These are phyloP conservation scores for Hypomontagnella monticulosa DNA, from an alignment of 495 filamentous ascomycete genomes.

Conservation along the genomic window DNA sequence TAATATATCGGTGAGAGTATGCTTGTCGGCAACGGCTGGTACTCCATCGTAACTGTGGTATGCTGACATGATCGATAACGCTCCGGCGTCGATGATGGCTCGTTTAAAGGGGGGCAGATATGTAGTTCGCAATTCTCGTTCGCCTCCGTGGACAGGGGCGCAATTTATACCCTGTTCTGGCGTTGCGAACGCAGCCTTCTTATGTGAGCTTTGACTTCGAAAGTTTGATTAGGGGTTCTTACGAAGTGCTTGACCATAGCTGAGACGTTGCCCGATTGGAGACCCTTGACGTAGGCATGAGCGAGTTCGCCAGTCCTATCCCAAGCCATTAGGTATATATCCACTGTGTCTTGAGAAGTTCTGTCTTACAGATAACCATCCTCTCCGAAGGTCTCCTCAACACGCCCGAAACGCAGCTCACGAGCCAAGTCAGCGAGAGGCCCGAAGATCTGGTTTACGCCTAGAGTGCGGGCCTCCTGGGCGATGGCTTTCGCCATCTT, in stretches of 20 bases:
- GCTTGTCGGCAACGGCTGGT: slow-evolving; percentile 67
- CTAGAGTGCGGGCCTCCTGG: slow-evolving; percentile 68
- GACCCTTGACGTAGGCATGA: slow-evolving; percentile 66
- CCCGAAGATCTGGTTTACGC: slow-evolving; percentile 74
- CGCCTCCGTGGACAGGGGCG: slow-evolving; percentile 73
- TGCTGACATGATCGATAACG: slow-evolving; percentile 72
- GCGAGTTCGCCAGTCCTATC: slow-evolving; percentile 60
- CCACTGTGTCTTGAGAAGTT: background rate
- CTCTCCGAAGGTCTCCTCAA: slow-evolving; percentile 75
- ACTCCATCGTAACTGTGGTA: slow-evolving; percentile 77
- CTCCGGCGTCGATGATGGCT: slow-evolving; percentile 73
- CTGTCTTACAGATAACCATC: slow-evolving; percentile 64
- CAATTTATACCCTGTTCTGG: slow-evolving; percentile 76
- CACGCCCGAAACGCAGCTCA: slow-evolving; percentile 73
- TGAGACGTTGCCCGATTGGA: slow-evolving; percentile 70
- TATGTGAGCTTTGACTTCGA: background rate
- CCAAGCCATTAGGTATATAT: background rate
- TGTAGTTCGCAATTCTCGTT: slow-evolving; percentile 72
- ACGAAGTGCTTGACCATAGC: slow-evolving; percentile 76
- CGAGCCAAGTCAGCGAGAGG: slow-evolving; percentile 73
- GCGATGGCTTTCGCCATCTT: slow-evolving; percentile 71
- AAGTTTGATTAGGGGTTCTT: slow-evolving; percentile 10
- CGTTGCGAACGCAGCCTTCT: slow-evolving; percentile 63
- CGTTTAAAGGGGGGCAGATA: slow-evolving; percentile 73
- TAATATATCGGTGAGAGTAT: slow-evolving; percentile 71